phyloP scores from a whole-genome alignment of 73 alveolate species.

The Effrenium voratum region DNA sequence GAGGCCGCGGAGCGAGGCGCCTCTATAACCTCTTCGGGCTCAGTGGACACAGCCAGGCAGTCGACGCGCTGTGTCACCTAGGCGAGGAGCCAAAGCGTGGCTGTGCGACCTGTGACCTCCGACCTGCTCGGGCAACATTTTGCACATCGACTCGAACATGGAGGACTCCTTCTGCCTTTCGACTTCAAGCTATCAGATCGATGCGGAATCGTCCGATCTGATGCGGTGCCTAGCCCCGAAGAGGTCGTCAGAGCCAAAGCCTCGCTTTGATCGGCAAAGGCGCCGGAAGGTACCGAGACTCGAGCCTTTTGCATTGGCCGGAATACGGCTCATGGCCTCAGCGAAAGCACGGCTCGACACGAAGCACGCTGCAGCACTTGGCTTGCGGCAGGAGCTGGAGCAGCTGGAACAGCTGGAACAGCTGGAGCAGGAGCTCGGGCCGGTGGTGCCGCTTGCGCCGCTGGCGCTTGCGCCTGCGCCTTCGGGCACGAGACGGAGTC shows the following conservation, averaged over 20 bases:
- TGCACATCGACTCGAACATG: slow-evolving; percentile 36
- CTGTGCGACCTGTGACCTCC: not conserved
- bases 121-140: slow-evolving; percentile 58
- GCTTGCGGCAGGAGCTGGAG: too few relatives aligned
- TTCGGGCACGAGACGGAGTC: too few relatives aligned
- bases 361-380: too few relatives aligned
- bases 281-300: not conserved
- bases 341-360: too few relatives aligned
- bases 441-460: too few relatives aligned
- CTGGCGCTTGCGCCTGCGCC: too few relatives aligned
- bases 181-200: not conserved
- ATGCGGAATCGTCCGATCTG: not conserved
- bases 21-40: not conserved
- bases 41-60: slow-evolving; percentile 27
- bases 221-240: not conserved
- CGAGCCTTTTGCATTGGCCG: slow-evolving; percentile 52
- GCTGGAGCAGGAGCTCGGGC: too few relatives aligned
- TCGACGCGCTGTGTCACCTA: slow-evolving; percentile 47
- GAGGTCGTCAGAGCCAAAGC: slow-evolving; percentile 54
- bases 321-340: slow-evolving; percentile 54
- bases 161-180: slow-evolving; percentile 13
- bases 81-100: not conserved
- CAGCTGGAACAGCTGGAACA: too few relatives aligned
- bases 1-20: not conserved
- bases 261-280: not conserved